phyloP scores from a whole-genome alignment of 2,329 filamentous ascomycete species.

The Fusarium multiceps region DNA sequence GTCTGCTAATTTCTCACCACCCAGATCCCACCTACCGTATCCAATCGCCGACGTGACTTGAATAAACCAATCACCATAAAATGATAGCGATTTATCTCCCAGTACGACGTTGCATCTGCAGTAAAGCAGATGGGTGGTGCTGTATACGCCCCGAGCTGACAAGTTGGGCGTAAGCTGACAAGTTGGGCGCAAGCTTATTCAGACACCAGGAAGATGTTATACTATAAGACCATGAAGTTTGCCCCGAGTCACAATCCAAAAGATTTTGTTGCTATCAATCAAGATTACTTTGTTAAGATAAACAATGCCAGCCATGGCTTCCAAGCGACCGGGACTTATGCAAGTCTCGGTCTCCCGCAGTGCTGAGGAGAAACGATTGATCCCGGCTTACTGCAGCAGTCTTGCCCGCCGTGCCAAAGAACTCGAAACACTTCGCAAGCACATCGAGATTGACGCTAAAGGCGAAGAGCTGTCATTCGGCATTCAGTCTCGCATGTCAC shows the following conservation, averaged over 20 bases:
- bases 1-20: neutral
- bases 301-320: conserved; percentile 16
- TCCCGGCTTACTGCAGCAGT: conserved; percentile 27
- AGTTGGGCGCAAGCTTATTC: neutral
- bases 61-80: neutral
- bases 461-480: conserved; percentile 7
- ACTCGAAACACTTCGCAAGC: conserved; percentile 11
- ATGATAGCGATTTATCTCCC: neutral
- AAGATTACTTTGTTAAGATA: accelerated
- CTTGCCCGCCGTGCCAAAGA: conserved; percentile 18
- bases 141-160: neutral
- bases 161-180: neutral
- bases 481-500: conserved; percentile 15
- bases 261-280: neutral
- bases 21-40: no score
- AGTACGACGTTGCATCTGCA: no score
- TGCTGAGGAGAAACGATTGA: conserved; percentile 12
- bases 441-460: conserved; percentile 1
- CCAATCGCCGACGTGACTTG: no score
- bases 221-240: neutral
- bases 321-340: conserved; percentile 11
- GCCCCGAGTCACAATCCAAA: neutral
- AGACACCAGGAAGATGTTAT: neutral
- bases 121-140: neutral
- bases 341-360: conserved; percentile 32